Base-by-base conservation (phyloP, 495 filamentous ascomycete genomes). In the Aspergillus nidulans region DNA sequence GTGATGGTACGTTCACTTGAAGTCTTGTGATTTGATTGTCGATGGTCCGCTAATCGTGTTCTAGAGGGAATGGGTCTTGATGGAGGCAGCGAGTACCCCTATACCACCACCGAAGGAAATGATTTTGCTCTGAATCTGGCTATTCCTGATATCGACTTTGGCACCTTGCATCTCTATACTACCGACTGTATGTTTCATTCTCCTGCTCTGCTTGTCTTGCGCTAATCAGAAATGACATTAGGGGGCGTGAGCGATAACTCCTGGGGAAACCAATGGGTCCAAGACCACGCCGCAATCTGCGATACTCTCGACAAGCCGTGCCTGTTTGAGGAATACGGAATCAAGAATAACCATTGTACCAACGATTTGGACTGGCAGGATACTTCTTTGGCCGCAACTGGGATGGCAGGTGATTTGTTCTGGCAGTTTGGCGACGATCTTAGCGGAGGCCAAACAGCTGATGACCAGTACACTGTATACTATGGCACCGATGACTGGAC, bases 251-350 rank as follows among this genome's bases (percentile, higher is more conserved):
- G n/a, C n/a, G n/a, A 64, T 19, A 52, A 69, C 49, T 59, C 62
- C 50, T 81, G 77, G 73, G 79, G 78, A 6, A 75, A 76, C 38
- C 69, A 72, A 42, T 88, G 85, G 85, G 75, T 88, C 54, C 67
- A 66, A 4, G 76, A 84, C 48, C 85, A 89, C 54, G 82, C 78
- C 1, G 73, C 67, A 0, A 73, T 79, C 1, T 83, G 81, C 51
- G 67, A 68, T 28, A 76, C 74, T 8, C 77, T 26, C 9, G 77
- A 77, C 19, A 89, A 88, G 68, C 85, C 86, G 0, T 85, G 86
- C 41, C 71, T 89, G 19, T 76, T 85, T 45, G 86, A 89, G 57
- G 86, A 88, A 63, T 89, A 89, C 57, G 84, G 84, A 55, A 61
- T 78, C 34, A 75, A 68, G 2, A 71, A 58, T 40, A 56, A 68